phyloP scores from a whole-genome alignment of 257 asterid species.

The Solanum clarkiae region DNA sequence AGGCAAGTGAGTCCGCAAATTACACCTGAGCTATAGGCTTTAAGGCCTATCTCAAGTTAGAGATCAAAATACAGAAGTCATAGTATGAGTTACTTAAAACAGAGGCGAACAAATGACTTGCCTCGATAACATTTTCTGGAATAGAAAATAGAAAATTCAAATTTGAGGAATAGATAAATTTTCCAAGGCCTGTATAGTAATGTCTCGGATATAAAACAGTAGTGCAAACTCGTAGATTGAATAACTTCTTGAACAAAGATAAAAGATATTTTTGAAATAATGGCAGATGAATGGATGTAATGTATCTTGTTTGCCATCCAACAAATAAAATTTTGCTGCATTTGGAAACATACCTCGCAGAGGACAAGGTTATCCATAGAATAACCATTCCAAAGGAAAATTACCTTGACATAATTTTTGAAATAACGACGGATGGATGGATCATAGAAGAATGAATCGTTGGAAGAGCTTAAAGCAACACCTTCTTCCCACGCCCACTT shows the following conservation, averaged over 20 bases:
- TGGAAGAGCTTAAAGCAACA: constrained; percentile 83
- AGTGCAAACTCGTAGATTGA: neutral
- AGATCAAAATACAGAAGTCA: neutral
- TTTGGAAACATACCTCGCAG: neutral
- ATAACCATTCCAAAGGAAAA: neutral
- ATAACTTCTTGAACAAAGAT: neutral
- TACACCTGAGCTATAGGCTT: neutral
- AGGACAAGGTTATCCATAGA: neutral
- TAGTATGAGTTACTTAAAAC: neutral
- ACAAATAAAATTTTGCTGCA: neutral
- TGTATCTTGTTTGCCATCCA: neutral
- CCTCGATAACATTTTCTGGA: neutral
- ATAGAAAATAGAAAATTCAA: neutral
- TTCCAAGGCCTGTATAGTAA: neutral
- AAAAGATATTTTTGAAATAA: neutral
- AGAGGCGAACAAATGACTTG: neutral
- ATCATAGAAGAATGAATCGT: constrained; percentile 95
- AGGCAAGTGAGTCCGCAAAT: neutral
- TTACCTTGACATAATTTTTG: constrained; percentile 84
- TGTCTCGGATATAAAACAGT: neutral
- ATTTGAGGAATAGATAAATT: neutral
- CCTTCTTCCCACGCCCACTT: constrained; percentile 99
- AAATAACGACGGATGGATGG: constrained; percentile 84
- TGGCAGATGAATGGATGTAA: neutral
- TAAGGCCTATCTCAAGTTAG: neutral